A percentile compares a stretch with the other conserved stretches of the same genome.
phyloP scores from a whole-genome alignment of 2,329 filamentous ascomycete genomes.

The Thielaviopsis cerberus region DNA sequence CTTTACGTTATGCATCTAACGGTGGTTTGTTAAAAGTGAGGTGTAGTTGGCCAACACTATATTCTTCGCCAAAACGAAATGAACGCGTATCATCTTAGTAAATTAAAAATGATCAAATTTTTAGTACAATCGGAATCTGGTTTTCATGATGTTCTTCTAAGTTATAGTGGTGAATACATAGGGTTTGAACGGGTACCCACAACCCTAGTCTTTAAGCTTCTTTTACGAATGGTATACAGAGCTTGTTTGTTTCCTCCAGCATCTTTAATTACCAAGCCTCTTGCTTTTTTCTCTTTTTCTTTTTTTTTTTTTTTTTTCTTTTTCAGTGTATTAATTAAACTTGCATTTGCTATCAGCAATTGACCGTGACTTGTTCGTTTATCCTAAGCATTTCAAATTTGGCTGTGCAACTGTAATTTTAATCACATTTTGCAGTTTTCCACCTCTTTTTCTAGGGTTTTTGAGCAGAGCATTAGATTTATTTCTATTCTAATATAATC shows the following conservation, averaged over 20 bases:
- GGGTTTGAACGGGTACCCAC: not conserved
- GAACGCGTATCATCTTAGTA: no score
- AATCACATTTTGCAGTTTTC: not conserved
- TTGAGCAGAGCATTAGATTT: not conserved
- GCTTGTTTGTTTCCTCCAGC: not conserved
- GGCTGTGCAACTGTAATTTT: not conserved
- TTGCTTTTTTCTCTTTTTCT: not conserved
- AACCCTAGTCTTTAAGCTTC: not conserved
- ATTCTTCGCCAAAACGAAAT: no score
- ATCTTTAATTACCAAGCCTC: not conserved
- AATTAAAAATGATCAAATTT: no score
- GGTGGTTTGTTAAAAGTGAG: not conserved
- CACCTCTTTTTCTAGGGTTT: not conserved
- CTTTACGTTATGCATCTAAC: not conserved
- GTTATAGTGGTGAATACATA: no score
- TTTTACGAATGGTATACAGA: not conserved
- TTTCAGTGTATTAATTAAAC: not conserved
- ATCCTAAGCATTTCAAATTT: not conserved
- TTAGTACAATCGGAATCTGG: no score
- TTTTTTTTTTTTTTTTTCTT: not conserved
- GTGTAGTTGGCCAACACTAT: not conserved
- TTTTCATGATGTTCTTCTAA: no score
- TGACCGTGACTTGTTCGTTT: not conserved
- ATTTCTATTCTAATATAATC: not conserved
- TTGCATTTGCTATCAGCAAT: not conserved